phyloP scores from a whole-genome alignment of 805 yeast species.

The Ogataea neopini region DNA sequence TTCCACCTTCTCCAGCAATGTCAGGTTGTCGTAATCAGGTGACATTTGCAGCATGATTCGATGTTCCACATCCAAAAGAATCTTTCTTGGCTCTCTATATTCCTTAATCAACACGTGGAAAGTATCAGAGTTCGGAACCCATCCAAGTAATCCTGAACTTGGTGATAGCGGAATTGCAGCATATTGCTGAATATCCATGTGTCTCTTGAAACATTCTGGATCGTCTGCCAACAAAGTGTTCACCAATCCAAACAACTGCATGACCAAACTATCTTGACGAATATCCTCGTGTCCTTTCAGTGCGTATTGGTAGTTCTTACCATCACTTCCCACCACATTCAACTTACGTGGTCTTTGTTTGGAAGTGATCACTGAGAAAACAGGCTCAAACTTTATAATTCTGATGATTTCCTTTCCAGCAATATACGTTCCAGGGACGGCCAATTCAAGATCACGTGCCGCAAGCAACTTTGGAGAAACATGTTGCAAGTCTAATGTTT shows the following conservation, averaged over 20 bases:
- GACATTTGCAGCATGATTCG: constrained; percentile 97
- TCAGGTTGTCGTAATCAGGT: constrained; percentile 88
- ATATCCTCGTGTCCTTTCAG: constrained; percentile 98
- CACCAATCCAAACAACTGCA: constrained; percentile 96
- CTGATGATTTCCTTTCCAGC: constrained; percentile 79
- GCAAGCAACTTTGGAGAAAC: constrained; percentile 88
- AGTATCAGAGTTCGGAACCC: constrained; percentile 98
- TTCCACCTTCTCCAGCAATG: constrained; percentile 89
- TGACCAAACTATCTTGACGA: constrained; percentile 94
- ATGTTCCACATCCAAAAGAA: constrained; percentile 88
- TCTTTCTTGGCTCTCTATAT: constrained; percentile 88
- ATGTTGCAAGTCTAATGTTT: constrained; percentile 83
- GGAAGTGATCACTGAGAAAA: constrained; percentile 83
- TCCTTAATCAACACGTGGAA: constrained; percentile 91
- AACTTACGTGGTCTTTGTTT: constrained; percentile 94
- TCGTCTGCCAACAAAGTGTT: constrained; percentile 87
- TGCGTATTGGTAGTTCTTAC: constrained; percentile 78
- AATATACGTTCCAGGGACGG: constrained; percentile 90
- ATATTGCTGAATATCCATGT: constrained; percentile 86
- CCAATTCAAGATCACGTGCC: constrained; percentile 78
- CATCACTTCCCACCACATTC: constrained; percentile 83
- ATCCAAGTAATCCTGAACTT: constrained; percentile 91
- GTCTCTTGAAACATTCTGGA: constrained; percentile 95
- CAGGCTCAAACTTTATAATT: constrained; percentile 77
- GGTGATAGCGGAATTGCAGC: constrained; percentile 97